Evolutionary conservation across 1,139 yeast genomes (phyloP).

Genomic region (Suhomyces taliae): DNA sequence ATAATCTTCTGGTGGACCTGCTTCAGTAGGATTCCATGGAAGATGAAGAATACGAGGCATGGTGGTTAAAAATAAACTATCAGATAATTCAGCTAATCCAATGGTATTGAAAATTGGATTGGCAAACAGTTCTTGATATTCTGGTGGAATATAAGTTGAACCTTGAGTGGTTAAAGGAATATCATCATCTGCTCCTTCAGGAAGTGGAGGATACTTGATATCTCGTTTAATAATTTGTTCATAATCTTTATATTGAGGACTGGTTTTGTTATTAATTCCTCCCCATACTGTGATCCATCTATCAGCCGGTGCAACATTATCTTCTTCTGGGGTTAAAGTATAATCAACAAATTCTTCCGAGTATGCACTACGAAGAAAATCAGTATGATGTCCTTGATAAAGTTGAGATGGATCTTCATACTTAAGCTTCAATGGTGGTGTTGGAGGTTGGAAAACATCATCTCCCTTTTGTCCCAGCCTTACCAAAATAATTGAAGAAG

Average conservation of each 20-base stretch:
- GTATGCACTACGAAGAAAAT: conserved; percentile 40
- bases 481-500: conserved; percentile 26
- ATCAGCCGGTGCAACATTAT: conserved; percentile 30
- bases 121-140: conserved; percentile 24
- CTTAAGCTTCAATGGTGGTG: conserved; percentile 19
- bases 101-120: conserved; percentile 36
- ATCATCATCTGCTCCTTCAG: background rate
- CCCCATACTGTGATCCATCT: conserved; percentile 46
- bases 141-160: conserved; percentile 5
- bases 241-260: conserved; percentile 14
- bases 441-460: conserved; percentile 16
- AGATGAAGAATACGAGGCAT: conserved; percentile 44
- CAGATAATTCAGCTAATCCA: conserved; percentile 43
- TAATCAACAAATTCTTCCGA: conserved; percentile 38
- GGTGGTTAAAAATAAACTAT: conserved; percentile 44
- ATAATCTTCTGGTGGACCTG: conserved; percentile 30
- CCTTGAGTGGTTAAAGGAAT: background rate
- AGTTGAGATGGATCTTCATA: conserved; percentile 32
- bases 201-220: background rate
- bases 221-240: background rate
- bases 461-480: conserved; percentile 10
- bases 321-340: conserved; percentile 38
- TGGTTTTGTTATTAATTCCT: conserved; percentile 28
- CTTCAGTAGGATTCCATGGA: conserved; percentile 46
- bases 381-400: conserved; percentile 38